Evolutionary conservation across 352 stramenopile genomes (phyloP).

Genomic region (Phytophthora cajani): DNA sequence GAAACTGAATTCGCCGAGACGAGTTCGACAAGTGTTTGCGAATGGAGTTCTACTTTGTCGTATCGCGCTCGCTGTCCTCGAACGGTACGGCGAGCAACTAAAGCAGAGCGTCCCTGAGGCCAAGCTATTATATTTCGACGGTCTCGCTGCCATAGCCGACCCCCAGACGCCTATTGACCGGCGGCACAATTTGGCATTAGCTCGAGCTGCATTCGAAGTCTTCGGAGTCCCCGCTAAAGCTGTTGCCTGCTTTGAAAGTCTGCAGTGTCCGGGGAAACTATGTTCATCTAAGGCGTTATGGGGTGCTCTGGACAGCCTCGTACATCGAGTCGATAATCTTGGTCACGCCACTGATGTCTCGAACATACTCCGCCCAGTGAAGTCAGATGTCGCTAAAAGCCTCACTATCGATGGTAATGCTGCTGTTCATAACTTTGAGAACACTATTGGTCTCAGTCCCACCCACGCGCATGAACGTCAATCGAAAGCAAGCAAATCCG

Average conservation of each 20-base stretch:
- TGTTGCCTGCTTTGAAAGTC: constrained; percentile 9
- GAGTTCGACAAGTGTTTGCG: constrained; percentile 30
- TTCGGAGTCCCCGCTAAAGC: constrained; percentile 18
- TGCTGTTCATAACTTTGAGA: neutral
- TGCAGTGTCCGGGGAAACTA: constrained; percentile 18
- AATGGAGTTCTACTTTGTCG: constrained; percentile 48
- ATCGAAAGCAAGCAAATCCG: neutral
- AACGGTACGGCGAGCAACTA: constrained; percentile 11
- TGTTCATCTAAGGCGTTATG: constrained; percentile 16
- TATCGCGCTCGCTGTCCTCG: constrained; percentile 35
- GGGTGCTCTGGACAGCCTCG: constrained; percentile 22
- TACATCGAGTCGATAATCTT: constrained; percentile 7
- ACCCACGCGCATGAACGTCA: constrained; percentile 4
- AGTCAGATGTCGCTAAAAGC: neutral
- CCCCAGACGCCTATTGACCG: constrained; percentile 19
- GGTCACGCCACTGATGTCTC: neutral
- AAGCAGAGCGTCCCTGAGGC: neutral
- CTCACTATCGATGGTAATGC: neutral
- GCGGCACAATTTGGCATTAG: constrained; percentile 24
- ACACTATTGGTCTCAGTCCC: neutral
- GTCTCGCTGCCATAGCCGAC: neutral
- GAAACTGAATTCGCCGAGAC: constrained; percentile 10
- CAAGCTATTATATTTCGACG: neutral
- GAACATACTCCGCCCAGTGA: neutral
- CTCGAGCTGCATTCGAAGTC: constrained; percentile 19